phyloP scores from a whole-genome alignment of 441 rosid species.

The Croton setiger region DNA sequence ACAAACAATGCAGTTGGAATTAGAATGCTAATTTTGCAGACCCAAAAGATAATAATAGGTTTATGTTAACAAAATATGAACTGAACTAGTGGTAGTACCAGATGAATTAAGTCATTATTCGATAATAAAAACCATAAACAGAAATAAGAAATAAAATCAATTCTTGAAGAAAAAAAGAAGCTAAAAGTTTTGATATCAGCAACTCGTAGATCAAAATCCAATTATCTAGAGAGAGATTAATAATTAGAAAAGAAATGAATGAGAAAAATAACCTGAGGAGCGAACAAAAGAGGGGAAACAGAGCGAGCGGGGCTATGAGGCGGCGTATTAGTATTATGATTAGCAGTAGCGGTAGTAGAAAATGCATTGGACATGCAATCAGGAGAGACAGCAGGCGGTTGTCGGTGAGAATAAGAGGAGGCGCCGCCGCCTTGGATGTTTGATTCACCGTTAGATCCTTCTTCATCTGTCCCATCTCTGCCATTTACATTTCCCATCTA shows the following conservation, averaged over 20 bases:
- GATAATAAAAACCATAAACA: too few relatives aligned
- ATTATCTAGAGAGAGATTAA: too few relatives aligned
- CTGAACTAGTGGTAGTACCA: too few relatives aligned
- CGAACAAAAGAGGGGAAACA: constrained; percentile 56
- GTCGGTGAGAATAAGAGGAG: neutral
- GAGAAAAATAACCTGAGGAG: constrained; percentile 56
- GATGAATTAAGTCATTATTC: too few relatives aligned
- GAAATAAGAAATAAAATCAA: too few relatives aligned
- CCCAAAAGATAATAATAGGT: too few relatives aligned
- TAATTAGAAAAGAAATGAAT: neutral
- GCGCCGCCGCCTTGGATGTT: constrained; percentile 12
- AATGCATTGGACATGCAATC: constrained; percentile 15
- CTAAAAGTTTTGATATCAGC: neutral
- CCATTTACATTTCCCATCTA: constrained; percentile 76
- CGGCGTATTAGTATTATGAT: constrained; percentile 29
- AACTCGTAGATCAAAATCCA: neutral
- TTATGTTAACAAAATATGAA: too few relatives aligned
- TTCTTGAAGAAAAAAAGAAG: too few relatives aligned
- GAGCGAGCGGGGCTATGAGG: constrained; percentile 54
- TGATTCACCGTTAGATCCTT: constrained; percentile 37
- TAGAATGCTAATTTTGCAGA: too few relatives aligned
- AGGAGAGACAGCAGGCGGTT: constrained; percentile 1
- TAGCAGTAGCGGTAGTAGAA: neutral
- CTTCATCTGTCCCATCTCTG: constrained; percentile 31
- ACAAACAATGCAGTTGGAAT: too few relatives aligned